Evolutionary conservation across 2,329 filamentous ascomycete species (phyloP), one percentile per base, ranked within the genome.

Genomic region (Scorias spongiosa): DNA sequence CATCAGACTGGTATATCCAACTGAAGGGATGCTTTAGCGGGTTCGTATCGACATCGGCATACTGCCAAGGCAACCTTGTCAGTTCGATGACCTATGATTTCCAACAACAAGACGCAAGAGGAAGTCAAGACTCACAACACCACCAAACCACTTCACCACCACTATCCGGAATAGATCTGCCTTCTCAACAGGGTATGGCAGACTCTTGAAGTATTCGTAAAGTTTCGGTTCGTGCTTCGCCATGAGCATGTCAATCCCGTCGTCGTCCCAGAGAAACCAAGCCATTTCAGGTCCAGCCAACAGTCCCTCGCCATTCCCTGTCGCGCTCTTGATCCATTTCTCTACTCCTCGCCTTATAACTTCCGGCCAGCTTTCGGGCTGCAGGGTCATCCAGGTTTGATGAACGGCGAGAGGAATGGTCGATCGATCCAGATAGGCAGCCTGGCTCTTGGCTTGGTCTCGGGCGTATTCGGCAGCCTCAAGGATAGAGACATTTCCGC

Each of bases 181-280:
- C 20, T 46, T 46, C 29, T 46, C 44, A 7, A 46, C 44, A 3
- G 44, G 44, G 20, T 46, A 46, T 18, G 44, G 44, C 5, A 46
- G 41, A 14, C 34, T 38, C 12, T 37, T 36, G 26, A 46, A 46
- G 8, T 11, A 41, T 40, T 15, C 8, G 10, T 36, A 41, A 17
- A 46, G 34, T 2, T 40, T 15, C 7, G 29, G 41, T 20, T 46
- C 44, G 10, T 38, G 43, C 41, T 46, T 43, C 26, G 40, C 32
- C 9, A 46, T 26, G 32, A 46, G 15, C 12, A 29, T 18, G 14
- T 26, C 11, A 7, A 46, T n/a, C 1, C 44, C 44, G 2, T 34
- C 41, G 18, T 46, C 44, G 12, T 46, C 44, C 44, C 44, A 46
- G 32, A 46, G 32, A 29, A 46, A 43, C 44, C 44, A 46, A 1